Base-by-base conservation (phyloP, 225 moss, liverwort and hornwort species). In the Antitrichia curtipendula region DNA sequence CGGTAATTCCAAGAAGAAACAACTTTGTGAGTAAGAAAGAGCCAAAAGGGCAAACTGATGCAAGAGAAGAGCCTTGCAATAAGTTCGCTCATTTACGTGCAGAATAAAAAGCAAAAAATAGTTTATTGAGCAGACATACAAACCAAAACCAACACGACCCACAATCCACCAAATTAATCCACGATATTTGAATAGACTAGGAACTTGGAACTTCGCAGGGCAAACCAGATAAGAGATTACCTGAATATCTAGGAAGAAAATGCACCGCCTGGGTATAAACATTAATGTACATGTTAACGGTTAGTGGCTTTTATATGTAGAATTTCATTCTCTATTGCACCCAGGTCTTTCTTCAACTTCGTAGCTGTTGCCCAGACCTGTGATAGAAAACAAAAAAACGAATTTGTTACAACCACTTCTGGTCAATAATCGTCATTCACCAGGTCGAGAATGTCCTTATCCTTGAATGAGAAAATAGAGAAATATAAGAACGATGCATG, bases 321-420 rank as follows among this genome's bases (percentile, higher is more conserved):
- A 38, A 96, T 93, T 91, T 98, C 96, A 78, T 71, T 92, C 90
- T 98, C 98, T 64, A 95, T 86, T 66, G 88, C 69, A 86, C 88
- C 91, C 65, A 97, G 90, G 84, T 97, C 96, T 88, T 93, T 93
- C 86, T 95, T 98, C 84, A 96, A 91, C 90, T 95, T 98, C 47
- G 86, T 91, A 82, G 95, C 86, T 82, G 93, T 89, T 86, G 88
- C 91, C 83, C 91, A 95, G 40, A 98, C 96, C 96, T 98, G 91
- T 38, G 9, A 86, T 82, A 84, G 32, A 20, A 38, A 82, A 82
- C 41, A 71, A 53, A 84, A 71, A 75, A 66, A 82, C 32, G 53
- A 86, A 43, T 83, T 53, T 59, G 66, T 78, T 72, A 84, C 19
- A n/a, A 36, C 45, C 43, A 86, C 50, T 66, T 84, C 27, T 57